These are phyloP conservation scores for Pythium folliculosum DNA, from an alignment of 352 stramenopile species.

Conservation along the genomic window DNA sequence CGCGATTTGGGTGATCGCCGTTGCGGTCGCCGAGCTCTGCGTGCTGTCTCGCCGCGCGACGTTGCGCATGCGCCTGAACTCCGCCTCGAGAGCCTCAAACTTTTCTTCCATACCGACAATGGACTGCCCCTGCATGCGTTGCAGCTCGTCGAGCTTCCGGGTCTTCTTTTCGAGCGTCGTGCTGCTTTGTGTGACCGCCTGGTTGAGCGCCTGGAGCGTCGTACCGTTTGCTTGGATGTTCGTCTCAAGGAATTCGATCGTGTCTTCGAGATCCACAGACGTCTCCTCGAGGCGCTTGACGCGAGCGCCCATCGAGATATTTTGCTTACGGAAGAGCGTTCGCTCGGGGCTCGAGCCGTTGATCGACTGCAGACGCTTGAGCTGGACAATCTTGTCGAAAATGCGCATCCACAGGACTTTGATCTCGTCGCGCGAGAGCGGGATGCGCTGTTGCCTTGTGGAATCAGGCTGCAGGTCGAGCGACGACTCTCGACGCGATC, in stretches of 20 bases:
- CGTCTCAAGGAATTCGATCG: conserved; percentile 47
- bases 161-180: conserved; percentile 41
- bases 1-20: conserved; percentile 21
- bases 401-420: conserved; percentile 47
- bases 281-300: conserved; percentile 65
- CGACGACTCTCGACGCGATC: conserved; percentile 7
- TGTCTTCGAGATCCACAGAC: conserved; percentile 46
- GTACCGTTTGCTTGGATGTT: conserved; percentile 42
- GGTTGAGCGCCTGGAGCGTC: conserved; percentile 39
- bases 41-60: conserved; percentile 39
- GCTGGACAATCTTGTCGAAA: conserved; percentile 53
- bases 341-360: conserved; percentile 51
- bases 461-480: neutral
- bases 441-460: conserved; percentile 17
- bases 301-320: conserved; percentile 64
- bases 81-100: conserved; percentile 50
- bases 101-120: conserved; percentile 64
- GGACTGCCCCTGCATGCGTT: conserved; percentile 42
- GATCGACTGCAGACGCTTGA: conserved; percentile 56
- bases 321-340: conserved; percentile 56
- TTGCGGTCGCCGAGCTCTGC: conserved; percentile 26
- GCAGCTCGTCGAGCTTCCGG: conserved; percentile 41
- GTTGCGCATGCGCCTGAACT: conserved; percentile 52
- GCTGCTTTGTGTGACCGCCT: conserved; percentile 42
- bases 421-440: conserved; percentile 43